A percentile compares a stretch with the other conserved stretches of the same genome.
These are phyloP conservation scores for Purpureocillium lavendulum DNA, from an alignment of 2,329 filamentous ascomycete genomes.

Conservation along the genomic window DNA sequence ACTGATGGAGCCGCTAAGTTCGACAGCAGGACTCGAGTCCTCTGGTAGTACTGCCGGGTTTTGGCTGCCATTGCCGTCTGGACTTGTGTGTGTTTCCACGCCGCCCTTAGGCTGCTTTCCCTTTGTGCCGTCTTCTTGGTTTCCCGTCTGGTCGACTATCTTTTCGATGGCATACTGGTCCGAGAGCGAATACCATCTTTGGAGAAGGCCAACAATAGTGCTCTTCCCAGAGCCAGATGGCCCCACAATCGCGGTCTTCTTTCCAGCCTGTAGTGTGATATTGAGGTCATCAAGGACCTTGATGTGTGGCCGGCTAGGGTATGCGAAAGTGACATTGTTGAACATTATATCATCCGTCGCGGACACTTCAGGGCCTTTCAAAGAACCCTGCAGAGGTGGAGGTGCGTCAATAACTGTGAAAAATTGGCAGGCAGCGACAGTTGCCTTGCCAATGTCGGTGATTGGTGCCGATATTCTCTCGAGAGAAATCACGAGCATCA, in stretches of 20 bases:
- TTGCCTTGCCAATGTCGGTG: conserved; percentile 49
- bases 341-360: conserved; percentile 37
- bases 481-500: conserved; percentile 48
- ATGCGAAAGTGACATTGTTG: conserved; percentile 60
- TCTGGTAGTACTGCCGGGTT: no score
- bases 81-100: conserved; percentile 17
- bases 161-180: conserved; percentile 44
- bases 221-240: conserved; percentile 67
- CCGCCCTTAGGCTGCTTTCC: conserved; percentile 28
- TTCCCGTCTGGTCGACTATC: conserved; percentile 37
- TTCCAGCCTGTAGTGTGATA: conserved; percentile 51
- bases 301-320: conserved; percentile 57
- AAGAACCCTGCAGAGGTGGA: conserved; percentile 22
- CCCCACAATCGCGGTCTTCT: conserved; percentile 66
- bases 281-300: conserved; percentile 53
- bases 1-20: conserved; percentile 37
- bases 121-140: conserved; percentile 34
- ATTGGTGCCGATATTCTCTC: conserved; percentile 49
- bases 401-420: conserved; percentile 46
- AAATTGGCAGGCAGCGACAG: conserved; percentile 49
- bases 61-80: conserved; percentile 19
- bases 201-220: conserved; percentile 62
- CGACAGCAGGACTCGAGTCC: conserved; percentile 31
- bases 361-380: conserved; percentile 27
- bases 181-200: conserved; percentile 62